Evolutionary conservation across 169 alveolate species (phyloP).

Genomic region (Perkinsus marinus): DNA sequence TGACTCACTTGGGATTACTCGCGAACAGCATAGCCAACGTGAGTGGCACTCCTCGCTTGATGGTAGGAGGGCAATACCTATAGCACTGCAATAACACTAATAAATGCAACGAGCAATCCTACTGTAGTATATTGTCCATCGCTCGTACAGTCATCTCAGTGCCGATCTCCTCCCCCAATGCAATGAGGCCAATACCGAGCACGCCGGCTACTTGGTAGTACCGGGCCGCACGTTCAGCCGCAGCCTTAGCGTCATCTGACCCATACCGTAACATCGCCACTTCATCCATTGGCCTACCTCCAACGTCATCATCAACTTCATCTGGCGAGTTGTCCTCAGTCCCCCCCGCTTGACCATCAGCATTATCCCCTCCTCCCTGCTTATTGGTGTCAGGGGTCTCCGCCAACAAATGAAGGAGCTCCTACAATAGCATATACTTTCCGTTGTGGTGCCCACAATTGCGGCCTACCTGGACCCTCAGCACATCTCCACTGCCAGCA

Average conservation of each 20-base stretch:
- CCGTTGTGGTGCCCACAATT: too few species aligned
- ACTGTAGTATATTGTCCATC: conserved; percentile 78
- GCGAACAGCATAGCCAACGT: conserved; percentile 88
- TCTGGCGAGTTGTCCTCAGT: not conserved
- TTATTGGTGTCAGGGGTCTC: not conserved
- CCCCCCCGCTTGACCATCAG: not conserved
- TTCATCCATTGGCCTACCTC: not conserved
- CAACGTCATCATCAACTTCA: not conserved
- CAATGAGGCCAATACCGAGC: conserved; percentile 80
- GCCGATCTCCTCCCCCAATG: conserved; percentile 72
- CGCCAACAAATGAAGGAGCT: not conserved
- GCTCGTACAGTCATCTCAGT: conserved; percentile 46
- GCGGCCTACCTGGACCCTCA: conserved; percentile 47
- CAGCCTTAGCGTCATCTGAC: conserved; percentile 14
- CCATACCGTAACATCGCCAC: not conserved
- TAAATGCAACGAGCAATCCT: conserved; percentile 51
- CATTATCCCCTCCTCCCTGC: not conserved
- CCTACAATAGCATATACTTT: not conserved
- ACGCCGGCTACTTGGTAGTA: conserved; percentile 67
- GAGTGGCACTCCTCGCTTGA: conserved; percentile 91
- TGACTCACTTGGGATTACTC: conserved; percentile 86
- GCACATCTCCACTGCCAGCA: conserved; percentile 95
- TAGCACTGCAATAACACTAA: not conserved
- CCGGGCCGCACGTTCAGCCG: conserved; percentile 34
- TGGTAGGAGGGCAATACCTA: conserved; percentile 13